phyloP scores from a whole-genome alignment of 1,139 yeast species.

The Geotrichum fermentans region DNA sequence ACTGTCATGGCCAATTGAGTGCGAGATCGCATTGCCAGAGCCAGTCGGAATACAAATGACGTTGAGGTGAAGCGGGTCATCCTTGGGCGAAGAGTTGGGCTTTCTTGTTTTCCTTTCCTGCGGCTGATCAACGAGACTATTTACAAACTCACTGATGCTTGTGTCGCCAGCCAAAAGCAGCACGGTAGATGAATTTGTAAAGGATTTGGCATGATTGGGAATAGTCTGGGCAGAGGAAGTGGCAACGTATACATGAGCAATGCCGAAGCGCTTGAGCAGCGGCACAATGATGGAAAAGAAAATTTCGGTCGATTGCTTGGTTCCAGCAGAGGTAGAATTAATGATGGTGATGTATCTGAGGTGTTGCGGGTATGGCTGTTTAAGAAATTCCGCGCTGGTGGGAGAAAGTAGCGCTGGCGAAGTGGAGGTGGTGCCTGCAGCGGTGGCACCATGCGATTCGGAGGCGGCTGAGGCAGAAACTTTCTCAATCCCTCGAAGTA shows the following conservation, averaged over 20 bases:
- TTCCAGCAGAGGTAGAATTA: conserved; percentile 35
- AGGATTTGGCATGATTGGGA: conserved; percentile 33
- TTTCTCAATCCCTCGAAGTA: neutral
- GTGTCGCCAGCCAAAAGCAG: conserved; percentile 82
- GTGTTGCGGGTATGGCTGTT: conserved; percentile 24
- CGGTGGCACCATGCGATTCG: neutral
- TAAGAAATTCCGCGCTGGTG: neutral
- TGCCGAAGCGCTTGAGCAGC: conserved; percentile 33
- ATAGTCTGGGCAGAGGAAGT: conserved; percentile 35
- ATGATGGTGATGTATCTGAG: conserved; percentile 34
- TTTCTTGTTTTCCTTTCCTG: neutral
- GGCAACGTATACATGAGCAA: conserved; percentile 37
- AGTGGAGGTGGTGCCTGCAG: neutral
- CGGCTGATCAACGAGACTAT: conserved; percentile 35
- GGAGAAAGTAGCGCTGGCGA: neutral
- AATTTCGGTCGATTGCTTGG: conserved; percentile 28
- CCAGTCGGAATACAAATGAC: conserved; percentile 70
- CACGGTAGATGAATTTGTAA: conserved; percentile 42
- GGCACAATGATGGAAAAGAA: conserved; percentile 35
- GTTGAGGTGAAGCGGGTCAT: conserved; percentile 24
- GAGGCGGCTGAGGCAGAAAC: too few relatives aligned
- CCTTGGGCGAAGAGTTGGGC: neutral
- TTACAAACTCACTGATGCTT: conserved; percentile 69
- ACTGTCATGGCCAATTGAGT: conserved; percentile 47
- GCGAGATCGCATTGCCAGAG: conserved; percentile 76